These are phyloP conservation scores for Aspergillus quadricinctus DNA, from an alignment of 2,329 filamentous ascomycete genomes.

Conservation along the genomic window DNA sequence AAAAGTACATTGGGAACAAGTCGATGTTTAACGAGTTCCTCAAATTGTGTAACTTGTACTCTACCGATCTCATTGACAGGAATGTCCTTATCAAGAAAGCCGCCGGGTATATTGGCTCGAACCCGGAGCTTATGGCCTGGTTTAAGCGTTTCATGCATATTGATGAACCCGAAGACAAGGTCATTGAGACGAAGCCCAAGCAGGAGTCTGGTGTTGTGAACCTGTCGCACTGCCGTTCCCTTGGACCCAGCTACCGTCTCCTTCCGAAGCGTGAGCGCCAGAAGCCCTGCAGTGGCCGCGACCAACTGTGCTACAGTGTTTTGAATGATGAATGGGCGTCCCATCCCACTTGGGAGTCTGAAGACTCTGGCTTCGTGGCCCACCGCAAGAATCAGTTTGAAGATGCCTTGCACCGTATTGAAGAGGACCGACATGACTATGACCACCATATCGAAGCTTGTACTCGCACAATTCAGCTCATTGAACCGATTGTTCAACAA, in stretches of 20 bases:
- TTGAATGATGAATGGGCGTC: slow-evolving; percentile 98
- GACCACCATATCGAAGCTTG: slow-evolving; percentile 98
- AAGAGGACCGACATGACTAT: slow-evolving; percentile 97
- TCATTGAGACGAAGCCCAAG: slow-evolving; percentile 73
- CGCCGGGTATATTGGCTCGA: slow-evolving; percentile 79
- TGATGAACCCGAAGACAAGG: slow-evolving; percentile 65
- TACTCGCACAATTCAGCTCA: slow-evolving; percentile 87
- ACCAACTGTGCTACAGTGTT: slow-evolving; percentile 88
- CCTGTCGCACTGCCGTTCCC: slow-evolving; percentile 89
- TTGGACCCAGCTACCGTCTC: slow-evolving; percentile 90
- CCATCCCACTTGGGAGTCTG: slow-evolving; percentile 96
- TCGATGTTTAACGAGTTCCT: slow-evolving; percentile 92
- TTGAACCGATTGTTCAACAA: slow-evolving; percentile 90
- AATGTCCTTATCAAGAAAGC: slow-evolving; percentile 79
- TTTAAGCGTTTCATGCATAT: slow-evolving; percentile 82
- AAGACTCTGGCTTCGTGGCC: slow-evolving; percentile 95
- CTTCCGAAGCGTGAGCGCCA: slow-evolving; percentile 86
- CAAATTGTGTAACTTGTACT: slow-evolving; percentile 94
- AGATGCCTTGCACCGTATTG: slow-evolving; percentile 89
- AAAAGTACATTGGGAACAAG: slow-evolving; percentile 93
- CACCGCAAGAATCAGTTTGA: slow-evolving; percentile 96
- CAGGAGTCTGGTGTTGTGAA: slow-evolving; percentile 76
- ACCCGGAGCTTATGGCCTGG: slow-evolving; percentile 80
- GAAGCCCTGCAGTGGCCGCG: slow-evolving; percentile 87
- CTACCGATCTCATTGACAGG: slow-evolving; percentile 84